Conservation (phyloP, 768 basidiomycete species). For the Tulasnella sp. region DNA sequence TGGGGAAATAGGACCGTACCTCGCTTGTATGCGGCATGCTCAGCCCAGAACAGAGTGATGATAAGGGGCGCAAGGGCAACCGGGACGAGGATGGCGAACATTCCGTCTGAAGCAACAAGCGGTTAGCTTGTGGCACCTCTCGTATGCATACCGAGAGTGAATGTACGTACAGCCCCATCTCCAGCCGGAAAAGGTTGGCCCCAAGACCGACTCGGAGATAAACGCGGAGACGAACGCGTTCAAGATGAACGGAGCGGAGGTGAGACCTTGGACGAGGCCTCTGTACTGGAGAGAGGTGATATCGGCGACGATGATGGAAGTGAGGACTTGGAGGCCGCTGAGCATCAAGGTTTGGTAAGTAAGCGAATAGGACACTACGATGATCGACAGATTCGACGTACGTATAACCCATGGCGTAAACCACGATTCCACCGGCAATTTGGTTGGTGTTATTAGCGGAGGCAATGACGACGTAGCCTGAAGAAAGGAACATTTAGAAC, state of each 20-base stretch:
- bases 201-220: slow-evolving; percentile 36
- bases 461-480: slow-evolving; percentile 44
- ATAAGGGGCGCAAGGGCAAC: slow-evolving; percentile 41
- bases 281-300: slow-evolving; percentile 43
- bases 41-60: slow-evolving; percentile 43
- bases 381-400: slow-evolving; percentile 23
- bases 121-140: slow-evolving; percentile 2
- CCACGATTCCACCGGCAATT: slow-evolving; percentile 42
- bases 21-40: slow-evolving; percentile 33
- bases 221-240: slow-evolving; percentile 58
- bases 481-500: not conserved
- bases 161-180: slow-evolving; percentile 52
- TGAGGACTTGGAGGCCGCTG: slow-evolving; percentile 51
- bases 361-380: slow-evolving; percentile 23
- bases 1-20: not conserved
- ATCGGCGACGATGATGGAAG: slow-evolving; percentile 52
- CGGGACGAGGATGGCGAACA: slow-evolving; percentile 49
- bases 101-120: slow-evolving; percentile 31
- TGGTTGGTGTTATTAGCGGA: slow-evolving; percentile 35
- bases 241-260: slow-evolving; percentile 43
- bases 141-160: not conserved
- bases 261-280: slow-evolving; percentile 38
- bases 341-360: slow-evolving; percentile 7
- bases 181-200: slow-evolving; percentile 37
- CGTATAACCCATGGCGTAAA: slow-evolving; percentile 47